Conservation (phyloP, 148 eudicot genomes). For the Polygonum aviculare region DNA sequence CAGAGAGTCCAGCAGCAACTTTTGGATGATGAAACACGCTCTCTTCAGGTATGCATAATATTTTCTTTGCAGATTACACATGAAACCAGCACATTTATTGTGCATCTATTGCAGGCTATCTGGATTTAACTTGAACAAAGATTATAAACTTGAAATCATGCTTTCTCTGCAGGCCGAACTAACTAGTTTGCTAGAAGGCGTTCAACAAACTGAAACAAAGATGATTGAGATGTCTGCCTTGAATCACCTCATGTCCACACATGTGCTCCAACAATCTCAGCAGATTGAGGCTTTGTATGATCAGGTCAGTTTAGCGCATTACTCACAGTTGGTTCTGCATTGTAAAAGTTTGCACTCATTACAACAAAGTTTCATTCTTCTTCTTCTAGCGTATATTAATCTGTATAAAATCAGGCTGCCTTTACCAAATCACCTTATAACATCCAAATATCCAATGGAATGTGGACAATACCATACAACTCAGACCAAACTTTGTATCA, state of each 20-base stretch:
- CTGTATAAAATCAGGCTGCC: background rate
- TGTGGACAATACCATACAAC: background rate
- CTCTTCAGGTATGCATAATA: constrained; percentile 63
- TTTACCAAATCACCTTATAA: background rate
- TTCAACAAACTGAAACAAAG: constrained; percentile 83
- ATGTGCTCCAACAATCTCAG: constrained; percentile 86
- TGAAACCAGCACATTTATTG: background rate
- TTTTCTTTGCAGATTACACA: constrained; percentile 5
- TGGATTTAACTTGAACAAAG: background rate
- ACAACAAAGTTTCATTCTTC: background rate
- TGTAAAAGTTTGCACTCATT: background rate
- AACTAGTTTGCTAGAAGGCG: constrained; percentile 72
- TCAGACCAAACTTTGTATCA: background rate
- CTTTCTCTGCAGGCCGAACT: constrained; percentile 54
- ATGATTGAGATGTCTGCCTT: constrained; percentile 98
- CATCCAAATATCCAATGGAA: background rate
- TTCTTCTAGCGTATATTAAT: background rate
- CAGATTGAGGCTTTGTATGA: constrained; percentile 88
- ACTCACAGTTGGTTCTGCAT: background rate
- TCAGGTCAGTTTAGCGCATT: constrained; percentile 43
- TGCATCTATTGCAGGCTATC: background rate
- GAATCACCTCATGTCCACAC: constrained; percentile 95
- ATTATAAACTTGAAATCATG: background rate
- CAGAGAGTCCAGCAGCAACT: constrained; percentile 70
- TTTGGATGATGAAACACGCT: constrained; percentile 85